phyloP scores from a whole-genome alignment of 228 moss, liverwort and hornwort species.

The Sphagnum magellanicum region DNA sequence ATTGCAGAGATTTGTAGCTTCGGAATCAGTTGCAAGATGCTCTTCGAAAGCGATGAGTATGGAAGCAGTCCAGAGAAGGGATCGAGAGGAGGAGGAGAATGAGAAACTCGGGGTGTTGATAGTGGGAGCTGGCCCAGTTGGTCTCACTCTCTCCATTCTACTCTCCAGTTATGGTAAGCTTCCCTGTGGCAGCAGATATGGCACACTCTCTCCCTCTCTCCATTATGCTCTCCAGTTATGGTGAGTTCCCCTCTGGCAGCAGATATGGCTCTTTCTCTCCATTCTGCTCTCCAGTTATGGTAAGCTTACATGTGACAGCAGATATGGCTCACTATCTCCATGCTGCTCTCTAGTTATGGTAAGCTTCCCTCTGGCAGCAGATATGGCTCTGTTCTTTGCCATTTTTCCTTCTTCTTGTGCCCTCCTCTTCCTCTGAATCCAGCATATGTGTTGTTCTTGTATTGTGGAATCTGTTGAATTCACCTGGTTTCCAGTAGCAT shows the following conservation, averaged over 20 bases:
- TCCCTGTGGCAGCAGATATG: background rate
- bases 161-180: constrained; percentile 81
- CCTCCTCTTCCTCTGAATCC: background rate
- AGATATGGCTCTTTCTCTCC: constrained; percentile 53
- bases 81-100: no score
- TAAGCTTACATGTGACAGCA: constrained; percentile 11
- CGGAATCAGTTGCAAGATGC: no score
- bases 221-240: background rate
- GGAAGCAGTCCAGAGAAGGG: no score
- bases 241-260: no score
- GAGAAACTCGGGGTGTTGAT: constrained; percentile 58
- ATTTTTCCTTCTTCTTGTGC: constrained; percentile 78
- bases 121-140: constrained; percentile 94
- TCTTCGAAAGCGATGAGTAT: no score
- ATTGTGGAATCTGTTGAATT: background rate
- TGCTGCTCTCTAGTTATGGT: background rate
- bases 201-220: no score
- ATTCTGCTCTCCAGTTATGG: constrained; percentile 85
- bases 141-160: constrained; percentile 73
- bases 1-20: no score
- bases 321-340: background rate
- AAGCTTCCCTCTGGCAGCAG: background rate
- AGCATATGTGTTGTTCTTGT: background rate
- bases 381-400: constrained; percentile 51
- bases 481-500: background rate